These are phyloP conservation scores for Sordariomycetes sp. DNA, from an alignment of 2,329 filamentous ascomycete genomes.

Conservation along the genomic window DNA sequence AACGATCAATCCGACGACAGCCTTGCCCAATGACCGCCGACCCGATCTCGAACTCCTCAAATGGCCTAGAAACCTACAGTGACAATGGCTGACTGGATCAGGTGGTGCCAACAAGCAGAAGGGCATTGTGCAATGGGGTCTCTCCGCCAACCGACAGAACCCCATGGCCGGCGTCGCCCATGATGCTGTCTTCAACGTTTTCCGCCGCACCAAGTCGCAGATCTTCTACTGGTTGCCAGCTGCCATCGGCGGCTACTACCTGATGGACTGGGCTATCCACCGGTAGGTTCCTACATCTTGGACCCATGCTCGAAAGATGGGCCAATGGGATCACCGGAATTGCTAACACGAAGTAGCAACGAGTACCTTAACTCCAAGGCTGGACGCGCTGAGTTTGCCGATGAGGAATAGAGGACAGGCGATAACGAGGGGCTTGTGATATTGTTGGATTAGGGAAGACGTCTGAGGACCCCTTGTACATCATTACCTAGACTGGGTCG, in stretches of 20 bases:
- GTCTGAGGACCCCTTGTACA: neutral
- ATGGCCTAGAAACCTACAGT: neutral
- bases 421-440: too few relatives aligned
- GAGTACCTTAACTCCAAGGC: slow-evolving; percentile 75
- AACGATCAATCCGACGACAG: slow-evolving; percentile 1
- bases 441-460: neutral
- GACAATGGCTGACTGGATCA: slow-evolving; percentile 17
- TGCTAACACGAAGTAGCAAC: slow-evolving; percentile 58
- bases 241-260: slow-evolving; percentile 66
- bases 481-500: neutral
- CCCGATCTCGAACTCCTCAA: neutral
- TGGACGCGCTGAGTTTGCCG: slow-evolving; percentile 48
- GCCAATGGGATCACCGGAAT: neutral
- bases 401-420: slow-evolving; percentile 24
- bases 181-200: slow-evolving; percentile 91
- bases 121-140: slow-evolving; percentile 60
- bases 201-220: slow-evolving; percentile 77
- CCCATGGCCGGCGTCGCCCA: slow-evolving; percentile 69
- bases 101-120: slow-evolving; percentile 48
- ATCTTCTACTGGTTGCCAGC: slow-evolving; percentile 83
- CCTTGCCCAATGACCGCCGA: neutral
- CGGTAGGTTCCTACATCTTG: slow-evolving; percentile 48
- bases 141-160: slow-evolving; percentile 83
- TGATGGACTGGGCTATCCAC: slow-evolving; percentile 86
- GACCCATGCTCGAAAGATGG: neutral